Base-by-base conservation (phyloP, 169 alveolate species). In the Cryptosporidium parvum region DNA sequence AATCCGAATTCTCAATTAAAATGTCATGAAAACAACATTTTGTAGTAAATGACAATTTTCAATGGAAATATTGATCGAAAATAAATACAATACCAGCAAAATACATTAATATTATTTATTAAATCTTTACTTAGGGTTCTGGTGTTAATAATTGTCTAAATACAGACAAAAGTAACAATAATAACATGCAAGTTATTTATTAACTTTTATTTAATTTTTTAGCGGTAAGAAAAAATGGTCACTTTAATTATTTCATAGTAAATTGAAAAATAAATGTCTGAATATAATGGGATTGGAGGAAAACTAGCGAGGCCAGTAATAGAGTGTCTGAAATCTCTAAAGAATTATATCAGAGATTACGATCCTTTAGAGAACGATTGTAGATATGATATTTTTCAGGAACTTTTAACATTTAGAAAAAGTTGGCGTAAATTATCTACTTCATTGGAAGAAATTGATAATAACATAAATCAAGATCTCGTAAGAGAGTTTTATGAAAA, bases 341-440 rank as follows among this genome's bases (percentile, higher is more conserved):
- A 31, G 26, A 23, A 14, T 71, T 21, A 26, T 51, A 71, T 71
- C 9, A n/a, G 6, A 33, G 23, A 52, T 12, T 52, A 48, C 18
- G 51, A 65, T n/a, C 18, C 18, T 31, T 16, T 31, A 29, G 62
- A 73, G 8, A 35, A 21, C 18, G 23, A 52, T 56, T 35, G 39
- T 33, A 39, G 37, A 26, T 33, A 73, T 73, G 48, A 31, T 18
- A 58, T 73, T 53, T 73, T 23, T 53, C 71, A 35, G 16, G 72
- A 73, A 29, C 31, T 73, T 23, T 53, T 73, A 42, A 7, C 86
- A 37, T 56, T 73, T 29, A 70, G 86, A 53, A 73, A 51, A 6
- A 58, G 39, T 62, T 80, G 89, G 89, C 89, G 89, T 44, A 53
- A 65, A 44, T 35, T 80, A 35, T 42, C 65, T 7, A 62, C 33